phyloP scores from a whole-genome alignment of 768 basidiomycete genomes.

The Thelephora ganbajun region DNA sequence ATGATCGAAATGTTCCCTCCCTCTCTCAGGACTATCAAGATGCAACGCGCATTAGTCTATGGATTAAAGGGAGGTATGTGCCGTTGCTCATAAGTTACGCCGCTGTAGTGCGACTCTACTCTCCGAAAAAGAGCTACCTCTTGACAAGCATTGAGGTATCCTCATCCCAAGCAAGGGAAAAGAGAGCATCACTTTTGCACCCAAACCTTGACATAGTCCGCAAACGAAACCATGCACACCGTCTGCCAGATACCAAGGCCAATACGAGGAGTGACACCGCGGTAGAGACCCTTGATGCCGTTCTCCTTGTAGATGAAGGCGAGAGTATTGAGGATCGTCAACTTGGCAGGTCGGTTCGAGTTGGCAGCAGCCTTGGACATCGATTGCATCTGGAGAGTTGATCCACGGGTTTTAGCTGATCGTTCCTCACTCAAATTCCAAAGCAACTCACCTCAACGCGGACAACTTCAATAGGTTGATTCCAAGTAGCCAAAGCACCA shows the following conservation, averaged over 20 bases:
- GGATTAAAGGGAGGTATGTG: neutral
- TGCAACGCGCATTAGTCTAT: neutral
- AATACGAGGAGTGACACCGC: slow-evolving; percentile 94
- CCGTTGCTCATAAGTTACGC: too few species aligned
- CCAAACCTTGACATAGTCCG: slow-evolving; percentile 90
- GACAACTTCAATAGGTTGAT: slow-evolving; percentile 96
- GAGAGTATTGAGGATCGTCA: slow-evolving; percentile 85
- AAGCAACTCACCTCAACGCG: slow-evolving; percentile 69
- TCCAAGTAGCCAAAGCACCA: slow-evolving; percentile 96
- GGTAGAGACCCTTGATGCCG: slow-evolving; percentile 91
- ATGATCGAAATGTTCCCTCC: too few species aligned
- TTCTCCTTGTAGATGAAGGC: slow-evolving; percentile 94
- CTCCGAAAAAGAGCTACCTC: too few species aligned
- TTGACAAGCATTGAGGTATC: too few species aligned
- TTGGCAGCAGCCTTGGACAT: slow-evolving; percentile 73
- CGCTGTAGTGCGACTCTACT: too few species aligned
- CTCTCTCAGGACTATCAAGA: too few species aligned
- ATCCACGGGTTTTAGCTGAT: neutral
- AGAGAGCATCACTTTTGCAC: slow-evolving; percentile 13
- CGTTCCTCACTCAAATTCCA: neutral
- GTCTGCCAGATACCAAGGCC: slow-evolving; percentile 96
- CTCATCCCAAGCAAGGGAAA: too few species aligned
- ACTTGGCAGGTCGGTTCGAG: slow-evolving; percentile 77
- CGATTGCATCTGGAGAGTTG: slow-evolving; percentile 77
- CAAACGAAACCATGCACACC: slow-evolving; percentile 97